Percentiles rank a stretch among this genome's conserved stretches.
Conservation (phyloP, 1,284 basidiomycete genomes). For the Cutaneotrichosporon arboriforme region DNA sequence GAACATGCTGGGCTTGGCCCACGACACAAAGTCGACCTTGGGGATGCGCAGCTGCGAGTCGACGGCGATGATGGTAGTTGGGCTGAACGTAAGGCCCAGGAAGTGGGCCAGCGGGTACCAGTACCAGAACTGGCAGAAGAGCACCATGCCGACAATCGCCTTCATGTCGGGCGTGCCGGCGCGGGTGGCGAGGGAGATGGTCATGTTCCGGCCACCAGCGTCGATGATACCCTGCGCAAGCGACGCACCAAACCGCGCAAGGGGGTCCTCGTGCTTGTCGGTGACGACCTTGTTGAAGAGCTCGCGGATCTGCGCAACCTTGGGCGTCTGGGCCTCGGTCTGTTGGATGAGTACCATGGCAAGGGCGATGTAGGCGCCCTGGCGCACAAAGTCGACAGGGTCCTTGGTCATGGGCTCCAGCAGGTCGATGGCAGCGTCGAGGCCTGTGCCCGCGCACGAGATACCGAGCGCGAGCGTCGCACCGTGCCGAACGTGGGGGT, state of each 20-base stretch:
- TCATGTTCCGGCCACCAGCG: slow-evolving; percentile 90
- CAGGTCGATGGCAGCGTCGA: slow-evolving; percentile 89
- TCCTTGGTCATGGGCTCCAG: slow-evolving; percentile 96
- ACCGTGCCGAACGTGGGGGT: slow-evolving; percentile 94
- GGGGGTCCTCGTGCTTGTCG: slow-evolving; percentile 95
- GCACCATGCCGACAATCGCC: slow-evolving; percentile 88
- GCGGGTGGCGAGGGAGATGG: slow-evolving; percentile 82
- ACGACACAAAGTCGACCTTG: slow-evolving; percentile 81
- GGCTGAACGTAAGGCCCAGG: slow-evolving; percentile 82
- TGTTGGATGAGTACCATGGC: slow-evolving; percentile 95
- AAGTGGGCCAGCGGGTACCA: slow-evolving; percentile 98
- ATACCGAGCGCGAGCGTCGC: slow-evolving; percentile 87
- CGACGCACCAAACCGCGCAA: slow-evolving; percentile 93
- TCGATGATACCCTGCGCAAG: slow-evolving; percentile 93
- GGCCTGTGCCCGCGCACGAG: slow-evolving; percentile 92
- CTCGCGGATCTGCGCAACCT: slow-evolving; percentile 68
- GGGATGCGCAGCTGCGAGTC: slow-evolving; percentile 81
- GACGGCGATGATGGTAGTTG: slow-evolving; percentile 86
- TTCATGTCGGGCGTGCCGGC: slow-evolving; percentile 82
- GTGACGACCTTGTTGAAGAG: slow-evolving; percentile 80
- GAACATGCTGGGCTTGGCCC: slow-evolving; percentile 78
- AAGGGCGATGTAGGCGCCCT: slow-evolving; percentile 90
- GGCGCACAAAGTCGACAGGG: slow-evolving; percentile 91
- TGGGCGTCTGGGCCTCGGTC: slow-evolving; percentile 79
- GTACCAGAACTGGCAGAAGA: slow-evolving; percentile 99